Percentiles rank a stretch among this genome's conserved stretches.
phyloP scores from a whole-genome alignment of 2,329 filamentous ascomycete species.

The Pestalotiopsis sp. region DNA sequence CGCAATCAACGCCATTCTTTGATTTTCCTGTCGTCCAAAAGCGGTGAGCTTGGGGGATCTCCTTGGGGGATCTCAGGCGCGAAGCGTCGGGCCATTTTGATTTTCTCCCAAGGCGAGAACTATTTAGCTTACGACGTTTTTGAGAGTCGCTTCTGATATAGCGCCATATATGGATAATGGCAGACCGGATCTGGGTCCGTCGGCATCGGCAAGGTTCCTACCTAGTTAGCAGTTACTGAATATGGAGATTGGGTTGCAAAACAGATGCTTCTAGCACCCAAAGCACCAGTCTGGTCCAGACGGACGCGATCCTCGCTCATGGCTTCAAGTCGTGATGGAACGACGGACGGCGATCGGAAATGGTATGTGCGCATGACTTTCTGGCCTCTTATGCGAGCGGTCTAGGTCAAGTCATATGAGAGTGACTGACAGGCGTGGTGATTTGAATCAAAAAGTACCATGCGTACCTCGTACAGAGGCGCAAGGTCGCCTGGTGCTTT shows the following conservation, averaged over 20 bases:
- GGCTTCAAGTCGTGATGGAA: background rate
- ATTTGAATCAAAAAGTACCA: background rate
- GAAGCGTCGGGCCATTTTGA: background rate
- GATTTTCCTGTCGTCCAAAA: background rate
- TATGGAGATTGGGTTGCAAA: background rate
- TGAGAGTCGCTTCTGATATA: background rate
- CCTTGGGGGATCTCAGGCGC: background rate
- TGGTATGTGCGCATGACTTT: background rate
- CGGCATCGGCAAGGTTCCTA: background rate
- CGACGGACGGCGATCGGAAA: background rate
- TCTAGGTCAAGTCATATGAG: background rate
- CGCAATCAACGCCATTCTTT: background rate
- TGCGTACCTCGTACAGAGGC: background rate
- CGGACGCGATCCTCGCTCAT: background rate
- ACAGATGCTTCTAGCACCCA: background rate
- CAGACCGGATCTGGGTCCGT: background rate
- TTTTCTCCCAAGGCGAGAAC: background rate
- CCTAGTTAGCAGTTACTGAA: background rate
- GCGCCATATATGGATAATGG: background rate
- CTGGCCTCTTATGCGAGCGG: background rate
- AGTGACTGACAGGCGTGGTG: background rate
- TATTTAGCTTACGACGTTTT: background rate
- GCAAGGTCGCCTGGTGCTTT: too few relatives aligned
- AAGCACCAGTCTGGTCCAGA: background rate
- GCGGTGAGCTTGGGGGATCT: background rate